Evolutionary conservation across 2,329 filamentous ascomycete genomes (phyloP), one percentile per base, ranked within the genome.

Genomic region (Beauveria sp.): DNA sequence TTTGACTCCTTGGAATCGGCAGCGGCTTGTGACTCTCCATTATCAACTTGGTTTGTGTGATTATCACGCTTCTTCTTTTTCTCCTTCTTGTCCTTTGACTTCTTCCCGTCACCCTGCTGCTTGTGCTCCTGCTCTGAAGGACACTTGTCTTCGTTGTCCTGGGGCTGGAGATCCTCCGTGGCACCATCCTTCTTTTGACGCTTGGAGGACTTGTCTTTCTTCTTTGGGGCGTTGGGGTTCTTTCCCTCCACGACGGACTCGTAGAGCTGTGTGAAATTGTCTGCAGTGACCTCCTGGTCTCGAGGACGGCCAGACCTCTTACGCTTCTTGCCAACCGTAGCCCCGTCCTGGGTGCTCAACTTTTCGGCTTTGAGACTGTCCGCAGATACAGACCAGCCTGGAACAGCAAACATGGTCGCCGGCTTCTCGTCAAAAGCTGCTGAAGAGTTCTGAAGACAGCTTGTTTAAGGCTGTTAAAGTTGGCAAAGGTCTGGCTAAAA

Each of bases 341-440:
- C 69, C 2, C 75, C 68, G 24, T 70, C 67, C 26, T 70, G 72
- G 38, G 68, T 70, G 55, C 73, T 64, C 12, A 66, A 63, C 64
- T 79, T 82, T 75, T 96, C 91, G 34, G 85, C 76, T 75, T 91
- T 91, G 65, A 96, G 83, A 58, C 78, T 79, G 66, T 86, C 84
- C 64, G 88, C 83, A 61, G 90, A 85, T 42, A 97, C 81, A 45
- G 91, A 91, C 93, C 93, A 97, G 67, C 95, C 95, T 70, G 90
- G 90, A 34, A 98, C 93, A 10, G 92, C 88, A 74, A 98, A 98
- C 93, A 98, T 93, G 62, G 52, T 58, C 48, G 28, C 42, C 26
- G 18, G 22, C 26, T 24, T 16, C 34, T 46, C 3, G 34, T 60
- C 22, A 38, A 8, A 38, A n/a, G 46, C 64, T 62, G 55, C 22